A percentile compares a stretch with the other conserved stretches of the same genome.
phyloP scores from a whole-genome alignment of 768 basidiomycete species.

The Tephrocybe sp. region DNA sequence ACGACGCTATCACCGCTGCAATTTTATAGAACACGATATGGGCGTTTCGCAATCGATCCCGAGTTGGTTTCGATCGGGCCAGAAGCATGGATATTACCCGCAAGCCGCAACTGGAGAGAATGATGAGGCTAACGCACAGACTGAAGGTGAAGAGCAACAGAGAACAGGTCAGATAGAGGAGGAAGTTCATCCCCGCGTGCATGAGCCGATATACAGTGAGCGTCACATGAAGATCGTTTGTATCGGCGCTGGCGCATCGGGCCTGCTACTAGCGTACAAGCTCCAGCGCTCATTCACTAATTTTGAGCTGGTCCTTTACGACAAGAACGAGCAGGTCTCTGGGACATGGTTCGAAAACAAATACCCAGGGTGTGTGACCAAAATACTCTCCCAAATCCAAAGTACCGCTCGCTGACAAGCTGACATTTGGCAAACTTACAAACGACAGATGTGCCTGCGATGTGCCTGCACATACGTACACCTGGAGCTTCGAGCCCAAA shows the following conservation, averaged over 20 bases:
- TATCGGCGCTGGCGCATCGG: conserved; percentile 35
- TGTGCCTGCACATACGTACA: conserved; percentile 29
- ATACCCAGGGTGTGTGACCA: conserved; percentile 28
- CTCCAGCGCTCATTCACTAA: conserved; percentile 32
- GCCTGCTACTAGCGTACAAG: conserved; percentile 27
- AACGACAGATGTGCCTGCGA: conserved; percentile 29
- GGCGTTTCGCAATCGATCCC: background rate
- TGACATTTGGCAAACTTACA: background rate
- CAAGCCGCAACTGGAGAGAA: background rate
- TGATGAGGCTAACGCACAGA: too few species aligned
- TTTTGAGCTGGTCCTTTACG: conserved; percentile 29
- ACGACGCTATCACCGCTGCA: background rate
- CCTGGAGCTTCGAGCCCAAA: conserved; percentile 31
- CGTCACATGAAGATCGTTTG: conserved; percentile 27
- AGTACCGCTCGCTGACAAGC: too few species aligned
- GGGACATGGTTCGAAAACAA: conserved; percentile 35
- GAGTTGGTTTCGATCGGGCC: too few species aligned
- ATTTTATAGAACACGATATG: background rate
- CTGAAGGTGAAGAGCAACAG: background rate
- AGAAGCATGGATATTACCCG: background rate
- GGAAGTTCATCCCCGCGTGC: conserved; percentile 5
- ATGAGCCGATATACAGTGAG: conserved; percentile 26
- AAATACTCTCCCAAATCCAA: too few species aligned
- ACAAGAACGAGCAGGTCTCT: conserved; percentile 28
- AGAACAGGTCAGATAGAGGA: background rate